Evolutionary conservation across 108 stramenopile genomes (phyloP).

Genomic region (Skeletonema tropicum): DNA sequence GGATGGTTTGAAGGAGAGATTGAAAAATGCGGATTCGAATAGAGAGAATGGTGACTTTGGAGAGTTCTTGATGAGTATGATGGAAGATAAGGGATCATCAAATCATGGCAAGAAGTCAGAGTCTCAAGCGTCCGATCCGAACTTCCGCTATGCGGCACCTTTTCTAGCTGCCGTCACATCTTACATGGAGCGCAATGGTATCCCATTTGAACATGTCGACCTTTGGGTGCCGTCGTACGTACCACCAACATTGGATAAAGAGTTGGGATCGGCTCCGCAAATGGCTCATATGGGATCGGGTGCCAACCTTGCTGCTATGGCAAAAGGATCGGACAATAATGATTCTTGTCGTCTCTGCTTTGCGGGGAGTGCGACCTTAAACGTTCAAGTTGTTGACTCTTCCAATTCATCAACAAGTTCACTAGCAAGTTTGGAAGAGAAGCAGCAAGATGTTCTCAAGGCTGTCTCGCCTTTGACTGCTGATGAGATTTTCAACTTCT

Average conservation of each 20-base stretch:
- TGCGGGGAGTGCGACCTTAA: constrained; percentile 74
- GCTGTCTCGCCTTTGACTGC: constrained; percentile 28
- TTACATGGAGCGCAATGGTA: constrained; percentile 68
- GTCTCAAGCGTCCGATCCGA: constrained; percentile 14
- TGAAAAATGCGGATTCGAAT: constrained; percentile 23
- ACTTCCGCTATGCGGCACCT: constrained; percentile 61
- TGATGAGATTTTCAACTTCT: constrained; percentile 72
- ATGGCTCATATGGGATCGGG: constrained; percentile 6
- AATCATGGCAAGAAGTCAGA: constrained; percentile 5
- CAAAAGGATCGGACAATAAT: background rate
- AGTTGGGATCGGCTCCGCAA: constrained; percentile 8
- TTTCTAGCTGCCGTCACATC: constrained; percentile 70
- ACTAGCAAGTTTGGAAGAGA: background rate
- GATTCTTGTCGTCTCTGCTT: constrained; percentile 73
- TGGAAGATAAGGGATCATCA: constrained; percentile 8
- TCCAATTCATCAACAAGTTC: background rate
- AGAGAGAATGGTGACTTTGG: constrained; percentile 30
- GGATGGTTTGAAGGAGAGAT: constrained; percentile 19
- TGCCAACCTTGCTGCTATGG: background rate
- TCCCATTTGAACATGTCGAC: constrained; percentile 91
- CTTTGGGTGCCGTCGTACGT: constrained; percentile 85
- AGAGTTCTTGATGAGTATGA: constrained; percentile 38
- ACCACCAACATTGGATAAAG: constrained; percentile 14
- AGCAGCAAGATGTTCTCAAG: background rate
- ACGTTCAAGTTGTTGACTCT: constrained; percentile 41